Percentiles rank a stretch among this genome's conserved stretches.
Conservation (phyloP, 2,329 filamentous ascomycete species). For the Ophiocordyceps polyrhachis-furcata region DNA sequence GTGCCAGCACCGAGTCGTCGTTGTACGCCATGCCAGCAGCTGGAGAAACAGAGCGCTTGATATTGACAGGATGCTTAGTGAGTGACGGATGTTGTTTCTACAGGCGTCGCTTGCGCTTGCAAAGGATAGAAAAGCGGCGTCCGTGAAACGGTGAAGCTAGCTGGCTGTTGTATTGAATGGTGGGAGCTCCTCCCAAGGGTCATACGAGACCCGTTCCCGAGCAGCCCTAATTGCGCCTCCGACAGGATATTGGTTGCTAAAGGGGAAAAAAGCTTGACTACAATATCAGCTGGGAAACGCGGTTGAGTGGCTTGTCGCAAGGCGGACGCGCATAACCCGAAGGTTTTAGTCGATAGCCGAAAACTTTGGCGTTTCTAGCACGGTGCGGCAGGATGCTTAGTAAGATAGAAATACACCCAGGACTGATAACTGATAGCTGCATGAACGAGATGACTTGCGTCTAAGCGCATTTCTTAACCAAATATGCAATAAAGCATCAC, state of each 20-base stretch:
- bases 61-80: not conserved
- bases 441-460: not conserved
- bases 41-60: not conserved
- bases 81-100: not conserved
- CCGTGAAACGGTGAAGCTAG: not conserved
- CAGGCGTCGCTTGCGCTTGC: not conserved
- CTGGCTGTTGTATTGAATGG: not conserved
- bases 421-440: too few relatives aligned
- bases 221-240: not conserved
- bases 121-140: not conserved
- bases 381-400: not conserved
- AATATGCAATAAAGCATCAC: not conserved
- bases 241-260: not conserved
- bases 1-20: slow-evolving; percentile 86
- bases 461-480: not conserved
- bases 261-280: not conserved
- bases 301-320: not conserved
- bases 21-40: slow-evolving; percentile 67
- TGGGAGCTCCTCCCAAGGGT: not conserved
- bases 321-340: not conserved
- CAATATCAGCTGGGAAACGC: not conserved
- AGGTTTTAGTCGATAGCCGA: not conserved
- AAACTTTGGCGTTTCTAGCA: not conserved
- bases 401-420: too few relatives aligned
- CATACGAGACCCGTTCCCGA: not conserved